Conservation (phyloP, 2,329 filamentous ascomycete species). For the Alternaria rosae region DNA sequence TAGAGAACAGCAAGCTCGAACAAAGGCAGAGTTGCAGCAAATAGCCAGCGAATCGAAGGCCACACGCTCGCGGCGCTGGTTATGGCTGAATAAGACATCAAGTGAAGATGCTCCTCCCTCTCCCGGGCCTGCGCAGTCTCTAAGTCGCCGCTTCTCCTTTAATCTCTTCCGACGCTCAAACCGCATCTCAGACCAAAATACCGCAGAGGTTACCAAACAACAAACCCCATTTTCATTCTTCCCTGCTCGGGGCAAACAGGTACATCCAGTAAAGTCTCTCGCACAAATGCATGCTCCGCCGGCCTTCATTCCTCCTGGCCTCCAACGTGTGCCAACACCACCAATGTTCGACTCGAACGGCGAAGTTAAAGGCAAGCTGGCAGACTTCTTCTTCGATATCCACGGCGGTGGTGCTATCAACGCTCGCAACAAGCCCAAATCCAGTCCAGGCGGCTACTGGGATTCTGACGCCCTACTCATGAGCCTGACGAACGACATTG, state of each 20-base stretch:
- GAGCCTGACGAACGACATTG: slow-evolving; percentile 32
- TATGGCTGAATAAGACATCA: slow-evolving; percentile 24
- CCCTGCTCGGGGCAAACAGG: background rate
- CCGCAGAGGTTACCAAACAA: slow-evolving; percentile 15
- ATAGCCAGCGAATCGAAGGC: slow-evolving; percentile 20
- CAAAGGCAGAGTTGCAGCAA: slow-evolving; percentile 23
- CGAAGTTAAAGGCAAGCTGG: slow-evolving; percentile 39
- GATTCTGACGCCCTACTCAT: slow-evolving; percentile 48
- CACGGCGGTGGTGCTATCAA: slow-evolving; percentile 13
- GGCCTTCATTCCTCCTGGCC: slow-evolving; percentile 37
- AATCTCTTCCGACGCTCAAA: slow-evolving; percentile 30
- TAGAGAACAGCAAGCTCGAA: slow-evolving; percentile 15
- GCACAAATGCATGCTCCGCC: slow-evolving; percentile 30
- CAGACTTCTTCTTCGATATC: slow-evolving; percentile 45
- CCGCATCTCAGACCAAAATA: slow-evolving; percentile 16
- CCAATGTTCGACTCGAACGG: slow-evolving; percentile 30
- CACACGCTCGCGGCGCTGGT: slow-evolving; percentile 27
- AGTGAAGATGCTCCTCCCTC: slow-evolving; percentile 19
- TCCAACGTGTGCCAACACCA: slow-evolving; percentile 37
- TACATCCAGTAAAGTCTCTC: slow-evolving; percentile 4
- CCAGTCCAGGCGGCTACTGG: slow-evolving; percentile 37
- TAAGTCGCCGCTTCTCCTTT: slow-evolving; percentile 17
- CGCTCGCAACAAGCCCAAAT: slow-evolving; percentile 8
- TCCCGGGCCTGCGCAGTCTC: slow-evolving; percentile 1
- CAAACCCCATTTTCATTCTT: background rate